Evolutionary conservation across 345 rosid species (phyloP), one percentile per base, ranked within the genome.

Genomic region (Microthlaspi erraticum): DNA sequence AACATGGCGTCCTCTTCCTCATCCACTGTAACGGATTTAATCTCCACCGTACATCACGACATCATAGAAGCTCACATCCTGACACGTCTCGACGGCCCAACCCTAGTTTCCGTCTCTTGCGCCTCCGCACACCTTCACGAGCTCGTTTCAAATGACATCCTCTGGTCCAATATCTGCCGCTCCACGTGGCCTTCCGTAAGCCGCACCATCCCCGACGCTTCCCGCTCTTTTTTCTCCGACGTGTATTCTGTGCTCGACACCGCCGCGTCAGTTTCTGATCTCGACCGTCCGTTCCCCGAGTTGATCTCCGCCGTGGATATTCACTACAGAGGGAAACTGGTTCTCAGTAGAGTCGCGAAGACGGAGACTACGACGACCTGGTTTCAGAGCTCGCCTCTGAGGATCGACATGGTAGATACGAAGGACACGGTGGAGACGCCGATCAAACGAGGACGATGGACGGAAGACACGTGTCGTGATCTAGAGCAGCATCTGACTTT

Each of bases 151-250:
- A 44, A 75, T 3, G 80, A 79, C 4, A 57, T 50, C 17, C 79
- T 92, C 36, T 90, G 98, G 92, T 23, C 83, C 50, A 29, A 71
- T 48, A 66, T 85, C 5, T 87, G 93, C 73, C 66, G 17, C 44
- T 64, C 85, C 76, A 83, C 86, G 48, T 92, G 95, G 93, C 98
- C 98, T 19, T 92, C 98, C 29, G 83, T 84, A 5, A 26, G 29
- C 70, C 77, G 85, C 59, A 2, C 77, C 5, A 78, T 85, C 79
- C 76, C 81, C 20, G 11, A 57, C 41, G 94, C 84, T 33, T 80
- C 83, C 44, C 90, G 88, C 70, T 85, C 86, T 5, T 90, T 92
- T 76, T 92, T 85, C 88, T 83, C 96, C 43, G 76, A 83, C 55
- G 83, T 86, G 5, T 88, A 80, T 41, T 34, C 72, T 19, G 10